Conservation (phyloP, 2,329 filamentous ascomycete genomes). For the Aspergillus fijiensis region DNA sequence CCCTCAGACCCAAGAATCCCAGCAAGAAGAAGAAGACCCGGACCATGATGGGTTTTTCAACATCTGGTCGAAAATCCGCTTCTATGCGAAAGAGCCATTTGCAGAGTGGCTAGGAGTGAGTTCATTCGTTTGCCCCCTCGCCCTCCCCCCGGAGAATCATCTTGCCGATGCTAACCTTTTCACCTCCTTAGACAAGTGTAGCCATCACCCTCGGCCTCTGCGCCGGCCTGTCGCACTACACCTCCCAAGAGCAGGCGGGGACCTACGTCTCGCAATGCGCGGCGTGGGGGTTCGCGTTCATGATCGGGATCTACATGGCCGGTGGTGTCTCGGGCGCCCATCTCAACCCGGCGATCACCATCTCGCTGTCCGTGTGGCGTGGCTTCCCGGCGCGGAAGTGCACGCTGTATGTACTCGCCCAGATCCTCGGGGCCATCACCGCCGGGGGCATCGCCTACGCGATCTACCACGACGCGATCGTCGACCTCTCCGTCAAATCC, state of each 20-base stretch:
- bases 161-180: background rate
- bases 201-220: conserved; percentile 33
- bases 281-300: conserved; percentile 32
- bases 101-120: conserved; percentile 32
- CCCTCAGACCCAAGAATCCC: background rate
- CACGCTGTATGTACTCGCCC: conserved; percentile 32
- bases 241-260: conserved; percentile 24
- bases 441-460: conserved; percentile 36
- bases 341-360: conserved; percentile 49
- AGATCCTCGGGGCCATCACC: conserved; percentile 37
- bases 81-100: conserved; percentile 28
- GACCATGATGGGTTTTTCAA: conserved; percentile 24
- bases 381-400: conserved; percentile 34
- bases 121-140: background rate
- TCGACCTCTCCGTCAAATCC: conserved; percentile 17
- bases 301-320: conserved; percentile 46
- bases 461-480: conserved; percentile 38
- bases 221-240: conserved; percentile 24
- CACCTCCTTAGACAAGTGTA: conserved; percentile 23
- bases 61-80: conserved; percentile 27
- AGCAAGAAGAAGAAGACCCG: background rate
- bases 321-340: conserved; percentile 51
- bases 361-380: conserved; percentile 35
- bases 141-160: background rate
- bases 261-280: conserved; percentile 21